Base-by-base conservation (phyloP, 2,329 filamentous ascomycete species). In the Aurifilum marmelostoma region DNA sequence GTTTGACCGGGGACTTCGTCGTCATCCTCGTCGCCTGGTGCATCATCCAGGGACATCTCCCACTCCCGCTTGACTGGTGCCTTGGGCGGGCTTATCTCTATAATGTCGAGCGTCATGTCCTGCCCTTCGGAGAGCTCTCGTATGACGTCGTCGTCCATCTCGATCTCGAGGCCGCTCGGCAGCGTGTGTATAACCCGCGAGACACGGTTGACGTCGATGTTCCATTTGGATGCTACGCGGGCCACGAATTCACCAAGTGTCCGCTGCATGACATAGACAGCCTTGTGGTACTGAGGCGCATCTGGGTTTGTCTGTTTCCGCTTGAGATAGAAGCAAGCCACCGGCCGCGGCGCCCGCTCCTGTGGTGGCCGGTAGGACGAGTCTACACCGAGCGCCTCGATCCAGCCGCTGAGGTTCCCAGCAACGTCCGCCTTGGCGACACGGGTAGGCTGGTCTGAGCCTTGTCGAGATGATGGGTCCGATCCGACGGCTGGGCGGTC, bases 341-440 rank as follows among this genome's bases (percentile, higher is more conserved):
- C 89, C 78, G 85, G 81, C 78, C 93, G 97, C 27, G 89, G 83
- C 11, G 85, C 82, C 68, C 87, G 88, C 75, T 97, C 92, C 0
- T 86, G 81, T 0, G 94, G 94, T 59, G 96, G 91, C 69, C 91
- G 88, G 77, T 98, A 99, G 2, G 86, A 87, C 21, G 90, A 83
- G 77, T 98, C 96, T n/a, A 98, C 93, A 41, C 93, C 96, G 9
- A 97, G 81, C 0, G 94, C 93, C 77, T 97, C 94, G 72, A 98
- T 96, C 90, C 92, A 97, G 7, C 92, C 91, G 70, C 88, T 91
- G 37, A 94, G 82, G 32, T 86, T 88, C 12, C 90, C 90, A 47
- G 87, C 82, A 29, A 88, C 87, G 66, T 90, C 88, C 0, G 83
- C 84, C 73, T 85, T 84, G 66, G 78, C 79, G 59, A 89, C 76